A percentile compares a stretch with the other conserved stretches of the same genome.
These are phyloP conservation scores for Tulasnella sp. DNA, from an alignment of 768 basidiomycete genomes.

Conservation along the genomic window DNA sequence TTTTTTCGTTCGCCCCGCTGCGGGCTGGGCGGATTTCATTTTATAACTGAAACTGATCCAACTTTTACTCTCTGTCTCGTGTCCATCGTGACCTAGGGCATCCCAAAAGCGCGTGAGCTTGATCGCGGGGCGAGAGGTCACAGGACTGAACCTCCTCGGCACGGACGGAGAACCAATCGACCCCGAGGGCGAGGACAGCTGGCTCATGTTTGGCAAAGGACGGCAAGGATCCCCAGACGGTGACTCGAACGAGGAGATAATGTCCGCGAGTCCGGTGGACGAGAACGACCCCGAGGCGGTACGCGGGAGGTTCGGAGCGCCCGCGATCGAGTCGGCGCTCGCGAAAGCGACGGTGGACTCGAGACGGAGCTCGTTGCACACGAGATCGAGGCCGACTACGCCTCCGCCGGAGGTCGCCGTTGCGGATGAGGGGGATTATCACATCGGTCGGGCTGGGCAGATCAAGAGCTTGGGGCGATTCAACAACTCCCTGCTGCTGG, in stretches of 20 bases:
- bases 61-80: not conserved
- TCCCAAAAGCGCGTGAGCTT: constrained; percentile 31
- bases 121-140: constrained; percentile 29
- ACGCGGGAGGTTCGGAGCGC: too few species aligned
- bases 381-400: not conserved
- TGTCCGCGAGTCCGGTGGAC: not conserved
- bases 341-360: too few species aligned
- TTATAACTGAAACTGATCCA: not conserved
- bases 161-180: constrained; percentile 18
- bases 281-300: not conserved
- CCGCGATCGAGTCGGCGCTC: too few species aligned
- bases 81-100: constrained; percentile 14
- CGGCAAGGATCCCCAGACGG: not conserved
- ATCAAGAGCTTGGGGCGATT: constrained; percentile 20
- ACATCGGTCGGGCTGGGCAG: constrained; percentile 15
- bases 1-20: not conserved
- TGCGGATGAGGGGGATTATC: not conserved
- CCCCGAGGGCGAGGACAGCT: constrained; percentile 15
- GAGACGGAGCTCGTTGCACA: too few species aligned
- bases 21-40: not conserved
- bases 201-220: constrained; percentile 22
- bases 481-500: constrained; percentile 5
- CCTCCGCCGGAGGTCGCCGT: not conserved
- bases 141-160: constrained; percentile 25
- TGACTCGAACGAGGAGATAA: not conserved